These are phyloP conservation scores for Amanita exitialis DNA, from an alignment of 768 basidiomycete genomes.

Conservation along the genomic window DNA sequence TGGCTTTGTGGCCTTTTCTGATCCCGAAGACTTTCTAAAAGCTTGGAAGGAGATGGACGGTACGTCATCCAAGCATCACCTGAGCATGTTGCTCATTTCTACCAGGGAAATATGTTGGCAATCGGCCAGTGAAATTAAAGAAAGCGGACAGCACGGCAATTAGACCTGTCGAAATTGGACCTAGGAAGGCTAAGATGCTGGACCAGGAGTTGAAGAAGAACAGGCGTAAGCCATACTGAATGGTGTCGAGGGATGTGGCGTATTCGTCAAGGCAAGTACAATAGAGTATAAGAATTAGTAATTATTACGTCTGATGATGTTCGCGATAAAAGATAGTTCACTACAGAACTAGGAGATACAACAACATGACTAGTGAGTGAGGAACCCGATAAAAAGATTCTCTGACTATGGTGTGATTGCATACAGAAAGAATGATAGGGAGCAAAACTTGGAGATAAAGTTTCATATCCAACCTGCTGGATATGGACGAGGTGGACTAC, in stretches of 20 bases:
- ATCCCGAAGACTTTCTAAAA: constrained; percentile 95
- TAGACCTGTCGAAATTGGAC: constrained; percentile 87
- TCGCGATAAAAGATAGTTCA: neutral
- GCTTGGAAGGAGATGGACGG: constrained; percentile 99
- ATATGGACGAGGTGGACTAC: constrained; percentile 21
- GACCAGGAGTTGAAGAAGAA: constrained; percentile 92
- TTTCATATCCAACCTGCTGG: constrained; percentile 40
- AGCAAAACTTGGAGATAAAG: neutral
- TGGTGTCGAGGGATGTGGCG: neutral
- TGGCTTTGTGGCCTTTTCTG: constrained; percentile 95
- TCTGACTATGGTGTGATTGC: neutral
- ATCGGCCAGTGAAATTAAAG: constrained; percentile 92
- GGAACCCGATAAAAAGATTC: neutral
- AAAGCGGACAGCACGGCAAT: constrained; percentile 86
- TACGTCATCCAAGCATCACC: constrained; percentile 22
- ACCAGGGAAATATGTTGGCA: constrained; percentile 92
- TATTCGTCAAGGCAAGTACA: neutral
- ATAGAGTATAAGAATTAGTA: constrained; percentile 3
- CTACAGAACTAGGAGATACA: constrained; percentile 1
- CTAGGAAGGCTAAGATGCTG: constrained; percentile 82
- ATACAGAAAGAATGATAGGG: neutral
- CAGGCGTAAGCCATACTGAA: constrained; percentile 74
- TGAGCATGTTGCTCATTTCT: constrained; percentile 7
- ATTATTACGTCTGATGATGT: neutral
- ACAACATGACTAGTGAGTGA: neutral